These are phyloP conservation scores for Dactylellina cionopaga DNA, from an alignment of 2,329 filamentous ascomycete species.

Conservation along the genomic window DNA sequence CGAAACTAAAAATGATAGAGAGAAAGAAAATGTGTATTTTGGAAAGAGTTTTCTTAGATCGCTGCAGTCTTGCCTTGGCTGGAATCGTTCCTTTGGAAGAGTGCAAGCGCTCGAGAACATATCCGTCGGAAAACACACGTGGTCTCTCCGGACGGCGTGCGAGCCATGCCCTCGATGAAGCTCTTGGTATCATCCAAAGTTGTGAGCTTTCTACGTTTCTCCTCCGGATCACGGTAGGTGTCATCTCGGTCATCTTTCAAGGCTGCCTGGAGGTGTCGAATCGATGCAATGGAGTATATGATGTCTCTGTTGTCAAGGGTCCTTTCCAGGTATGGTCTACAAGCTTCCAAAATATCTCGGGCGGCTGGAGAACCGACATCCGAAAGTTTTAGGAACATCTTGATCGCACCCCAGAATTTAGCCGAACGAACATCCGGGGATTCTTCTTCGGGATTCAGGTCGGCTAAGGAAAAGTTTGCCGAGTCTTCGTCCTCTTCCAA, in stretches of 20 bases:
- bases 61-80: constrained; percentile 16
- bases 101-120: constrained; percentile 37
- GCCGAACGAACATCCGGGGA: constrained; percentile 36
- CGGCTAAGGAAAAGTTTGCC: constrained; percentile 26
- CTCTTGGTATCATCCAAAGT: constrained; percentile 27
- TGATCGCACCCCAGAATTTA: constrained; percentile 43
- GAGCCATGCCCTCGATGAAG: constrained; percentile 42
- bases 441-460: constrained; percentile 38
- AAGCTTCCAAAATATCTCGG: constrained; percentile 41
- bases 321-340: constrained; percentile 31
- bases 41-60: neutral
- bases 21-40: constrained; percentile 10
- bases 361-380: constrained; percentile 38
- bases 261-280: constrained; percentile 41
- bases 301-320: constrained; percentile 44
- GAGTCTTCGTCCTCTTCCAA: constrained; percentile 71
- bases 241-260: constrained; percentile 34
- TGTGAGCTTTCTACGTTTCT: constrained; percentile 13
- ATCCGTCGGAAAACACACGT: constrained; percentile 46
- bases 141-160: constrained; percentile 34
- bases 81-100: constrained; percentile 38
- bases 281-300: constrained; percentile 38
- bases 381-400: constrained; percentile 44
- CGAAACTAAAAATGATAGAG: constrained; percentile 12
- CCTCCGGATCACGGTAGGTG: constrained; percentile 36